phyloP scores from a whole-genome alignment of 768 basidiomycete genomes.

The Russula abietina region DNA sequence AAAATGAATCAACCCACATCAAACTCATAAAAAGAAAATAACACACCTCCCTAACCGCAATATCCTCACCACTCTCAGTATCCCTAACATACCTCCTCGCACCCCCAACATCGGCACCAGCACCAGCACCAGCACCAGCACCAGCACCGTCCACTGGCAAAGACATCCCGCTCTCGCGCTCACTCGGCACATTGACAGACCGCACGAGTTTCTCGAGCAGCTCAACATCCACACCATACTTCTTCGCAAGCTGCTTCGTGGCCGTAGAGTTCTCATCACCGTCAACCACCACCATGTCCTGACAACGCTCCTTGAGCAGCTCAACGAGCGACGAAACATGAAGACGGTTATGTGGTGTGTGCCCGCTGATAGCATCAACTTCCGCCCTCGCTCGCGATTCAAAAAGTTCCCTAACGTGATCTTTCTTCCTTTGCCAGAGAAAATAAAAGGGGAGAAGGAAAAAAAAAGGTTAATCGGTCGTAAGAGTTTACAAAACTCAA shows the following conservation, averaged over 20 bases:
- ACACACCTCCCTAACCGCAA: conserved; percentile 45
- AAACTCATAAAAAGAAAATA: neutral
- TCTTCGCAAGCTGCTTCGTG: conserved; percentile 39
- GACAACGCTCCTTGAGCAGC: conserved; percentile 55
- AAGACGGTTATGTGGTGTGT: conserved; percentile 46
- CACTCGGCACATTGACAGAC: conserved; percentile 60
- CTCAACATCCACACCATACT: conserved; percentile 49
- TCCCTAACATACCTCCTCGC: conserved; percentile 4
- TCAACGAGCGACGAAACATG: conserved; percentile 47
- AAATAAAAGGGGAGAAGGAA: conserved; percentile 5
- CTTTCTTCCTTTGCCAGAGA: conserved; percentile 28
- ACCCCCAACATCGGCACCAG: neutral
- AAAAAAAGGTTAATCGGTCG: neutral
- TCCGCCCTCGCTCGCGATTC: conserved; percentile 52
- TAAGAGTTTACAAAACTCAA: neutral
- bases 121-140: neutral
- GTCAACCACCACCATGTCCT: conserved; percentile 26
- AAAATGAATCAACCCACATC: neutral
- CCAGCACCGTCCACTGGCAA: conserved; percentile 24
- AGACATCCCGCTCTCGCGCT: conserved; percentile 38
- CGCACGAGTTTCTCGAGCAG: conserved; percentile 48
- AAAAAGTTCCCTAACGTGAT: conserved; percentile 40
- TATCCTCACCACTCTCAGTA: conserved; percentile 48
- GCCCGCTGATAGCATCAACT: conserved; percentile 40
- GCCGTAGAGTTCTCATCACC: too few relatives aligned